Percentiles rank a stretch among this genome's conserved stretches.
phyloP scores from a whole-genome alignment of 23 red algal genomes.

The Chondrus crispus region DNA sequence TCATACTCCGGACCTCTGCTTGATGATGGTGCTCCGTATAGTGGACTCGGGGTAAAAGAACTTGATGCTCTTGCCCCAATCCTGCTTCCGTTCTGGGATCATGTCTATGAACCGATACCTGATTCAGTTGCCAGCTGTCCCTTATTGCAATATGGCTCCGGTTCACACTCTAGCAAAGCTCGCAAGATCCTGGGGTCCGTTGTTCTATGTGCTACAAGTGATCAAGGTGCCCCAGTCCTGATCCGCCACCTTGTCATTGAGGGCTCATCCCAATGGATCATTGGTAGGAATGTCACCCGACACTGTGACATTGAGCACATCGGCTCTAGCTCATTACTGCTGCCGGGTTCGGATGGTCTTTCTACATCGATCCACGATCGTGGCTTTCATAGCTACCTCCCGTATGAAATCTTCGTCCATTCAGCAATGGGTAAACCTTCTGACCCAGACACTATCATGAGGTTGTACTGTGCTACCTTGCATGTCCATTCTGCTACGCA shows the following conservation, averaged over 20 bases:
- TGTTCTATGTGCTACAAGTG: not conserved
- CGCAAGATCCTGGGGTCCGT: not conserved
- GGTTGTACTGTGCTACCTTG: not conserved
- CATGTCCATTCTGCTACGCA: not conserved
- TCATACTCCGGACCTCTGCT: not conserved
- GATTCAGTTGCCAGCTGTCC: not conserved
- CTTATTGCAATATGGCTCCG: not conserved
- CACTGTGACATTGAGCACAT: not conserved
- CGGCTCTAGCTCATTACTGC: not conserved
- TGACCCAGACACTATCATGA: not conserved
- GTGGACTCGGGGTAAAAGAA: not conserved
- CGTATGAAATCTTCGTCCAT: not conserved
- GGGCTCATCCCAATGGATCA: not conserved
- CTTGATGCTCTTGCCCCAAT: not conserved
- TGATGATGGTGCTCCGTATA: slow-evolving; percentile 14
- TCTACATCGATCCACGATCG: not conserved
- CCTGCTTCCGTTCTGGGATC: not conserved
- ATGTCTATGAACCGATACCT: not conserved
- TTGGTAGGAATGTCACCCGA: not conserved
- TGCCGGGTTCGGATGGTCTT: not conserved
- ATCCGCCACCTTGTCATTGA: not conserved
- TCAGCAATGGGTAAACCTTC: not conserved
- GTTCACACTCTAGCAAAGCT: not conserved
- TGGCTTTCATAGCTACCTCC: slow-evolving; percentile 12
- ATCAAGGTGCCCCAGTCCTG: not conserved